Evolutionary conservation across 208 protist species (phyloP), one percentile per base, ranked within the genome.

Genomic region (Borovskyia barvae): DNA sequence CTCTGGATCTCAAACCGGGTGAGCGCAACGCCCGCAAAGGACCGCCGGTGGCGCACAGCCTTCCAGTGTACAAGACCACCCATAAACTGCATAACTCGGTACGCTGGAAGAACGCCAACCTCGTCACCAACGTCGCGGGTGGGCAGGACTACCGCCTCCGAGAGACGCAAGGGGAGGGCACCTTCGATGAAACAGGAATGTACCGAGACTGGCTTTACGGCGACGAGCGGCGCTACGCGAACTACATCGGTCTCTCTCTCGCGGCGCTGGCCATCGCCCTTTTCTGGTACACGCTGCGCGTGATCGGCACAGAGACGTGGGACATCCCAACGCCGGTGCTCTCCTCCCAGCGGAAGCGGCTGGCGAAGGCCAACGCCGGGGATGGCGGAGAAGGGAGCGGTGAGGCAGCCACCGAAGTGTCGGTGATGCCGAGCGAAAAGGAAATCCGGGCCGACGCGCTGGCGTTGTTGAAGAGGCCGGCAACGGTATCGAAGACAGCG

Each of bases 121-220:
- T 93, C 2, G 78, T 94, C 25, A 74, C 87, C 1, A 90, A 90
- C 60, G 87, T 93, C 12, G 76, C 79, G 6, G 87, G 84, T 48
- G 84, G 84, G 7, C 85, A 92, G 58, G 84, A 91, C 71, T 92
- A 85, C 69, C 76, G 85, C 28, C 75, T 90, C 9, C 85, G 84
- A 40, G 79, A 92, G 67, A 94, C 85, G 2, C 85, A 94, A 40
- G 73, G 82, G 11, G 87, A 92, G 66, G 87, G 85, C 29, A 82
- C 72, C 8, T 90, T 92, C 52, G 85, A 94, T 45, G 84, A 90
- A 52, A 82, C 79, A 0, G 87, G 87, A 12, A 92, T 94, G 84
- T 94, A 94, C 62, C 87, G 87, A 15, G 87, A 94, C 60, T 94
- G 87, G 87, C 82, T 94, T 20, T 94, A 94, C 57, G 87, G 87